Evolutionary conservation across 345 rosid species (phyloP), one percentile per base, ranked within the genome.

Genomic region (Raphanus raphanistrum): DNA sequence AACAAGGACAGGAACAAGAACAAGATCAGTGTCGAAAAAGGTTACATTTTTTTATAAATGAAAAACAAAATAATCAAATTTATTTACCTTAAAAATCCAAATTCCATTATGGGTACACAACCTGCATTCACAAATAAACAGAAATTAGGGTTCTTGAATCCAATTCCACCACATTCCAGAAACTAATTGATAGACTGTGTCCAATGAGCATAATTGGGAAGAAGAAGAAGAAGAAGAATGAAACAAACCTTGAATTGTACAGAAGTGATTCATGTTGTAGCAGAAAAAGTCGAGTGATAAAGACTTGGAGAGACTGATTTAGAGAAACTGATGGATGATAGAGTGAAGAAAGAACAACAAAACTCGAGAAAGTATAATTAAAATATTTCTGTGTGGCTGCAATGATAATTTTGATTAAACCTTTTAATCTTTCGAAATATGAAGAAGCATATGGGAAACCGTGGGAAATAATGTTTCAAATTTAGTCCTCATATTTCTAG

Each of bases 101-200:
- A 59, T 61, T 79, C 71, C 26, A 29, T 68, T 63, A 66, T 79
- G 71, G 78, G 70, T 62, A 79, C 66, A 61, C 15, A 79, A 1
- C 78, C 82, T 79, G 68, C 65, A 76, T 26, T 11, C 38, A 0
- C 57, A 69, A 26, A 77, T 36, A 63, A 38, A 38, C 8, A 70
- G 25, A 72, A 72, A 10, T 25, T 58, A 67, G 50, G 68, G 66
- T 12, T 68, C 15, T 16, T 36, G 60, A 60, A 58, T 41, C 43
- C 3, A 65, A 48, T n/a, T 48, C 55, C 17, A 48, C 15, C 52
- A 1, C 52, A 48, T 48, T 62, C 10, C 33, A 64, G 64, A 73
- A 73, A 73, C 28, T 45, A 11, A 45, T 33, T 32, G 31, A 6
- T 68, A 13, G 13, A 70, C 27, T 33, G 66, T 38, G 66, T 38